Conservation (phyloP, 2,329 filamentous ascomycete genomes). For the Exutisphaerella laricina region DNA sequence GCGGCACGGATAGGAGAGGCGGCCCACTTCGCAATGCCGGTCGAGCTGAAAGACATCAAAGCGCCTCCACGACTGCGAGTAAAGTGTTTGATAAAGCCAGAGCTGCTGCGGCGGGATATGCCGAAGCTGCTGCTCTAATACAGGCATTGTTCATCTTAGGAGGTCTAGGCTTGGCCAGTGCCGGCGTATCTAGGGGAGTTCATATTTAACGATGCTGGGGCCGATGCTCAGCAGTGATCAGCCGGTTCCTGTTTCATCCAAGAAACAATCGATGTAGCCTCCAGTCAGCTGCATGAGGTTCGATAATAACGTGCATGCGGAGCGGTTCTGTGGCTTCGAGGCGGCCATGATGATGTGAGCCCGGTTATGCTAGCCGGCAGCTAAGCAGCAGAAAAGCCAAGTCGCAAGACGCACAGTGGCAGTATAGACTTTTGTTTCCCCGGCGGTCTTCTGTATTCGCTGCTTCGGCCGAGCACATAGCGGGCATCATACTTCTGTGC, state of each 20-base stretch:
- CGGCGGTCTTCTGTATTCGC: too few relatives aligned
- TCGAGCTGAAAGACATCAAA: slow-evolving; percentile 2
- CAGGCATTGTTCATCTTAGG: slow-evolving; percentile 10
- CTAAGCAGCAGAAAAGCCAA: too few relatives aligned
- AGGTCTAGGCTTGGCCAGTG: slow-evolving; percentile 14
- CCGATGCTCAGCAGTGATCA: neutral
- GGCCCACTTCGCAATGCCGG: neutral
- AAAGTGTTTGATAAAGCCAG: neutral
- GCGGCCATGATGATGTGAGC: too few relatives aligned
- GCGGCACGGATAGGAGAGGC: neutral
- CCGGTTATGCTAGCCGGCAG: too few relatives aligned
- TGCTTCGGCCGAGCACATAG: too few relatives aligned
- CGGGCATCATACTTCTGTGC: too few relatives aligned
- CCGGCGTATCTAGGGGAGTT: slow-evolving; percentile 14
- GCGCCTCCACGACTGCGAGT: neutral
- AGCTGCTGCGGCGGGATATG: neutral
- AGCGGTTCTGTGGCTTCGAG: too few relatives aligned
- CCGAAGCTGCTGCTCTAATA: slow-evolving; percentile 15
- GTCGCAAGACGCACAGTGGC: too few relatives aligned
- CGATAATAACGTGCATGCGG: too few relatives aligned
- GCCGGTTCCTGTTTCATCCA: neutral
- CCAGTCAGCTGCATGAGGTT: neutral
- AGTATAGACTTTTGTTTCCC: too few relatives aligned
- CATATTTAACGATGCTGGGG: neutral
- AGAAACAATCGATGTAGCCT: neutral